Evolutionary conservation across 805 yeast genomes (phyloP), one percentile per base, ranked within the genome.

Genomic region (Sugiyamaella smithiae): DNA sequence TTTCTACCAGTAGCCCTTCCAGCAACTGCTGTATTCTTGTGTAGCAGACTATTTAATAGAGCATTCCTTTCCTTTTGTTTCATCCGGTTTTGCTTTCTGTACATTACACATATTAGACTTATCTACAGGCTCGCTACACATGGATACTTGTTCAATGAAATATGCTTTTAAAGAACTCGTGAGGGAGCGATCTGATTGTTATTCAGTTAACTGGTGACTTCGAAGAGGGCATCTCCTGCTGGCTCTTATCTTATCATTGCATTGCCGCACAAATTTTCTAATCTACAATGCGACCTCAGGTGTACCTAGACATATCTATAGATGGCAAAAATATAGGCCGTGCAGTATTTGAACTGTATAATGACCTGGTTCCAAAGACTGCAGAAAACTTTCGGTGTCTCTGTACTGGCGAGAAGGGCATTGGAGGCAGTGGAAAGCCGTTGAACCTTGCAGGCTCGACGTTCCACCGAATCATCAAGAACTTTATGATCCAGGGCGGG

Each of bases 401-500:
- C 49, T 84, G 95, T 68, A 84, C 96, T 35, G 97, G 97, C 22
- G 95, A 88, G 63, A 82, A 84, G 60, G 95, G 95, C 28, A 64
- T 66, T 7, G 81, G 83, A 12, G 57, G 61, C 41, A 64, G 74
- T 1, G 95, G 93, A 9, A 74, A 77, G 55, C 86, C 88, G 4
- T 72, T 88, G 54, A 69, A 73, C 48, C 93, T 82, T 75, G 86
- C 88, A 66, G 88, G 88, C 17, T 84, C 95, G n/a, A 68, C 75
- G n/a, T 91, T 91, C 75, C 99, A 91, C 70, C 78, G 99, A 54
- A 60, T 93, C 31, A 93, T 91, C 67, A 81, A 83, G 64, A 80
- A 79, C 50, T 89, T 89, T 63, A 89, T 89, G 97, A 78, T 87
- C 59, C 97, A 89, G 71, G 96, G 96, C 66, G 97, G 97, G 58